Base-by-base conservation (phyloP, 2,329 filamentous ascomycete species). In the Aureobasidium sp. region DNA sequence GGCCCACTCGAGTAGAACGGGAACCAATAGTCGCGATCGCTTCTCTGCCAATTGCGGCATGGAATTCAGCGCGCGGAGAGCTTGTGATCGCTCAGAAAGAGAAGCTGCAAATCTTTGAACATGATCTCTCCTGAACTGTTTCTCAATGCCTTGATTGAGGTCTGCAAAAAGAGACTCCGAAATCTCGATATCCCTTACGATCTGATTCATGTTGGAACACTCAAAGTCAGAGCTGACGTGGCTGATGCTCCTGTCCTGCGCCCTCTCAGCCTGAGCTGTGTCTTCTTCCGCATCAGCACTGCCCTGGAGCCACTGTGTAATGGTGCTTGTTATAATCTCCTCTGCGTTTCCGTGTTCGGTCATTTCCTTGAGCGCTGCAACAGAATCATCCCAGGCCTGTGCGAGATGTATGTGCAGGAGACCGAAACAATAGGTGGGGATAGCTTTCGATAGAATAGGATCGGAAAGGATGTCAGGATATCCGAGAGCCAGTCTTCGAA, bases 371-470 rank as follows among this genome's bases (percentile, higher is more conserved):
- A 99, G 76, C 0, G 89, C 86, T 61, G 86, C 83, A 56, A 88
- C 85, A 0, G 90, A 84, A 68, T 96, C 90, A 64, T 96, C 90
- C 90, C 93, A 97, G 6, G 95, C 80, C 39, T 91, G 91, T 0
- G 91, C 84, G 66, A 97, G 80, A 67, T 88, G 90, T 53, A 96
- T 86, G 0, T 92, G 94, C 64, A 97, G 81, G 74, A 97, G 83
- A 53, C 94, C 94, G 68, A 97, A 96, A 68, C 91, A 86, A 69
- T 92, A 97, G 0, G 84, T 82, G 0, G 92, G 89, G 34, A 97
- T 82, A 7, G 91, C 85, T 68, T 83, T 81, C 63, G 83, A 80
- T 66, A 95, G 76, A 84, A 87, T 89, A 1, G 83, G 83, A 41
- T 83, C 80, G 2, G 82, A 76, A 44, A 79, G 77, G 10, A 87